Evolutionary conservation across 2,329 filamentous ascomycete genomes (phyloP).

Genomic region (Moelleriella libera): DNA sequence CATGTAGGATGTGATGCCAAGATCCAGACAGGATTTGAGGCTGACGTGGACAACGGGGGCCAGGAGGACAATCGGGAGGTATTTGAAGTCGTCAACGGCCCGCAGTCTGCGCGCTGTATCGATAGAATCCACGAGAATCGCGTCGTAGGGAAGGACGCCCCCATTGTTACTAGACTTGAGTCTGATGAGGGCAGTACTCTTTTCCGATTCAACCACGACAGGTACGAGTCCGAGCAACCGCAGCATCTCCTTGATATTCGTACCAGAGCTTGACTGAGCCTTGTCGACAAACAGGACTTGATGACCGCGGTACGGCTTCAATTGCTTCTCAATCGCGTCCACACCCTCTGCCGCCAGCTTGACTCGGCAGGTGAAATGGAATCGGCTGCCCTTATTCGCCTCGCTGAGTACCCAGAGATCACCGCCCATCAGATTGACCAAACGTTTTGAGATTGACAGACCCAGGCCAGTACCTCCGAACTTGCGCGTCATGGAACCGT

Average conservation of each 20-base stretch:
- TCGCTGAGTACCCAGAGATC: constrained; percentile 93
- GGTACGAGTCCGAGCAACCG: constrained; percentile 66
- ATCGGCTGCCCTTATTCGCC: constrained; percentile 81
- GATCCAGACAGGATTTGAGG: constrained; percentile 82
- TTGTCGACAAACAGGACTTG: constrained; percentile 93
- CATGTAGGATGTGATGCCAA: constrained; percentile 98
- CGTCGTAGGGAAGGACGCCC: constrained; percentile 66
- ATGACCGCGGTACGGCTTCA: constrained; percentile 83
- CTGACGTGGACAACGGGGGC: constrained; percentile 83
- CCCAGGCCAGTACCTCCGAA: constrained; percentile 92
- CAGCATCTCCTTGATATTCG: constrained; percentile 68
- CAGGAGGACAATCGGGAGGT: constrained; percentile 86
- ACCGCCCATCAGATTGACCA: constrained; percentile 93
- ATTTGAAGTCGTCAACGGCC: constrained; percentile 90
- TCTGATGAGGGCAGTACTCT: constrained; percentile 42
- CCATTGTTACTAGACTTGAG: constrained; percentile 26
- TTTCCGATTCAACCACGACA: constrained; percentile 70
- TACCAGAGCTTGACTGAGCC: constrained; percentile 61
- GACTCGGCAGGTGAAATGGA: constrained; percentile 92
- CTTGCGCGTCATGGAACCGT: constrained; percentile 89
- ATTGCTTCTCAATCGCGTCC: constrained; percentile 63
- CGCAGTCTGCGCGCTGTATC: constrained; percentile 76
- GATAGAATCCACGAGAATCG: constrained; percentile 89
- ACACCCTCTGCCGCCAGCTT: constrained; percentile 71
- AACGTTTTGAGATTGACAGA: constrained; percentile 84